phyloP scores from a whole-genome alignment of 2,329 filamentous ascomycete genomes.

The Aureobasidium lini region DNA sequence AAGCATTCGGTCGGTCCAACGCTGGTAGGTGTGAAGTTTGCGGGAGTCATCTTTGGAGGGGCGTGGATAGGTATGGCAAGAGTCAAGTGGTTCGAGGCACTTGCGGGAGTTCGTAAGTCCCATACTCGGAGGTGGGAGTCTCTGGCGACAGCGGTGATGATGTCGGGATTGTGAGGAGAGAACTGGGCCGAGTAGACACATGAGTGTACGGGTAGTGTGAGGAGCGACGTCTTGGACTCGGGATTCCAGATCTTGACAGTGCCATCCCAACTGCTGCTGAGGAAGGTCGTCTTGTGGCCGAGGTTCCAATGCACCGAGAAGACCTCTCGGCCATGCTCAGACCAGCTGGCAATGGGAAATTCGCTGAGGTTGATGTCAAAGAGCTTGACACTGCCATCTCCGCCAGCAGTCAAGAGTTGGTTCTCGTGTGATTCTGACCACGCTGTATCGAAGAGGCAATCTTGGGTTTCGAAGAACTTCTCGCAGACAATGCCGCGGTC shows the following conservation, averaged over 20 bases:
- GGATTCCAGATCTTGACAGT: slow-evolving; percentile 95
- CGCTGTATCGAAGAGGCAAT: slow-evolving; percentile 86
- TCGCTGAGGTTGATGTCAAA: slow-evolving; percentile 76
- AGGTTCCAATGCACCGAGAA: slow-evolving; percentile 93
- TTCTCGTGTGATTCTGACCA: slow-evolving; percentile 98
- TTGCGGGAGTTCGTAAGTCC: slow-evolving; percentile 80
- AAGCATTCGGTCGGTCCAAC: slow-evolving; percentile 70
- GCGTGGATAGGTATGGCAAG: slow-evolving; percentile 77
- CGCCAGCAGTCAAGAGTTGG: slow-evolving; percentile 80
- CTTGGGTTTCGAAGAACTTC: slow-evolving; percentile 93
- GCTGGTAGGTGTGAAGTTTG: slow-evolving; percentile 33
- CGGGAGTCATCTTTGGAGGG: slow-evolving; percentile 45
- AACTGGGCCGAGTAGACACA: slow-evolving; percentile 94
- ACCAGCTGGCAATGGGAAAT: slow-evolving; percentile 85
- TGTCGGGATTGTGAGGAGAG: slow-evolving; percentile 75
- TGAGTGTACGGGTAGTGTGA: slow-evolving; percentile 81
- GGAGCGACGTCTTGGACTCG: slow-evolving; percentile 57
- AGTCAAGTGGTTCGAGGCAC: slow-evolving; percentile 79
- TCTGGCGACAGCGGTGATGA: slow-evolving; percentile 80
- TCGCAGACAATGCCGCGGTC: slow-evolving; percentile 75
- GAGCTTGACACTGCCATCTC: slow-evolving; percentile 89
- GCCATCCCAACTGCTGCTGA: slow-evolving; percentile 91
- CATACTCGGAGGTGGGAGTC: slow-evolving; percentile 87
- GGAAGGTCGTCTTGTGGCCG: slow-evolving; percentile 81
- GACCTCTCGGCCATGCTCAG: slow-evolving; percentile 87